Percentiles rank a stretch among this genome's conserved stretches.
Conservation (phyloP, 306 rosid genomes). For the Echinosophora koreensis region DNA sequence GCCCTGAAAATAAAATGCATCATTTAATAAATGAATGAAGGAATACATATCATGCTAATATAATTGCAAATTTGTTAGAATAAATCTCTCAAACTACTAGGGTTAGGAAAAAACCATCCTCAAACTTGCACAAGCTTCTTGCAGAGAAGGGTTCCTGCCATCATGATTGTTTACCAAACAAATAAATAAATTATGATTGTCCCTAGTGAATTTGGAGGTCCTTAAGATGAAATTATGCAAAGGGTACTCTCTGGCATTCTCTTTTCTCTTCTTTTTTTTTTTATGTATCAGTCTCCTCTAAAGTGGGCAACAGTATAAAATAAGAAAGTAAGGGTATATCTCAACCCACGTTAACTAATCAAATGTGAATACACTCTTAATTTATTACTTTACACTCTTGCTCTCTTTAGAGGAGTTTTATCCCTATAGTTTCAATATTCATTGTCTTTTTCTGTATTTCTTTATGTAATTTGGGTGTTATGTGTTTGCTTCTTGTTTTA, state of each 20-base stretch:
- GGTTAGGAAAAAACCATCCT: background rate
- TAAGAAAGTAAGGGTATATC: too few relatives aligned
- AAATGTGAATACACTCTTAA: too few relatives aligned
- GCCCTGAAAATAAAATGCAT: constrained; percentile 8
- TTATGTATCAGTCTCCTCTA: too few relatives aligned
- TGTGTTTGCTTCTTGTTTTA: constrained; percentile 36
- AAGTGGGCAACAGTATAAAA: too few relatives aligned
- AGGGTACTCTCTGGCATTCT: too few relatives aligned
- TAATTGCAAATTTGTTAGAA: constrained; percentile 3
- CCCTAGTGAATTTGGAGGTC: constrained; percentile 21
- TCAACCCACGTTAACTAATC: too few relatives aligned
- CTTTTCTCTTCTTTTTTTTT: too few relatives aligned
- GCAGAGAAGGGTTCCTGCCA: constrained; percentile 19
- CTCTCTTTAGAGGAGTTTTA: too few relatives aligned
- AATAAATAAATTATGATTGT: constrained; percentile 25
- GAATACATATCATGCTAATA: background rate
- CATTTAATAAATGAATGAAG: background rate
- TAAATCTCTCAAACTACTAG: constrained; percentile 19
- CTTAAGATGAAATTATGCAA: background rate
- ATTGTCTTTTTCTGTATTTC: background rate
- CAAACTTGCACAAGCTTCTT: constrained; percentile 22
- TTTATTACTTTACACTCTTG: too few relatives aligned
- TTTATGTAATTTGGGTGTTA: constrained; percentile 20
- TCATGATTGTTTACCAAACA: constrained; percentile 20
- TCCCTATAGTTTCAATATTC: background rate